phyloP scores from a whole-genome alignment of 2,329 filamentous ascomycete species.

The Pseudogymnoascus sp. region DNA sequence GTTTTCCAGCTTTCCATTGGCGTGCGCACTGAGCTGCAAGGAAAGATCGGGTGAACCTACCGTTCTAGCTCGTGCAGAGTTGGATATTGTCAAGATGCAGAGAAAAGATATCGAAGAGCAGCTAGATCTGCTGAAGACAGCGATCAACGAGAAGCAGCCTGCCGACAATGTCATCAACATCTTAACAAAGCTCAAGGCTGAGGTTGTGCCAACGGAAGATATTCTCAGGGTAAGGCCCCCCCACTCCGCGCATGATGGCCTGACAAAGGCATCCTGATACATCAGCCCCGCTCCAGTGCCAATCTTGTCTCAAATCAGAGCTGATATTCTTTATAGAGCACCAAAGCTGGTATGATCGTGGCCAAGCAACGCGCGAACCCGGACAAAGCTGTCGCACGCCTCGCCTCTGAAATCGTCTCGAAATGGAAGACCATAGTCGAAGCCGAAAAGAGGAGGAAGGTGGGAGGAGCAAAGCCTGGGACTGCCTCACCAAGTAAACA shows the following conservation, averaged over 20 bases:
- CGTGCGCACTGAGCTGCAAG: background rate
- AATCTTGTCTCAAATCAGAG: background rate
- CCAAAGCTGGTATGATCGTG: slow-evolving; percentile 84
- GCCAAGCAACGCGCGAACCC: slow-evolving; percentile 70
- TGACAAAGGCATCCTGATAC: slow-evolving; percentile 8
- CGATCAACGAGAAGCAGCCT: slow-evolving; percentile 66
- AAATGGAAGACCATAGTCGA: slow-evolving; percentile 83
- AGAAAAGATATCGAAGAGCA: slow-evolving; percentile 71
- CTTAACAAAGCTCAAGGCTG: slow-evolving; percentile 70
- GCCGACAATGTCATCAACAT: slow-evolving; percentile 63
- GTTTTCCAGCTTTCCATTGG: background rate
- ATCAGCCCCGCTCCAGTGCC: background rate
- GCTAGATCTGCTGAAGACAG: slow-evolving; percentile 74
- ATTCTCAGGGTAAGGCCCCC: slow-evolving; percentile 61
- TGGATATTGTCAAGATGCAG: slow-evolving; percentile 50
- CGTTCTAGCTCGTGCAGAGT: background rate
- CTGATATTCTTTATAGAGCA: slow-evolving; percentile 44
- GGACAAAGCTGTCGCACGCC: slow-evolving; percentile 71
- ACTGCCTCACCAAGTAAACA: slow-evolving; percentile 41
- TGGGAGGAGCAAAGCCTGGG: slow-evolving; percentile 34
- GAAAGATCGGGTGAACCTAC: background rate
- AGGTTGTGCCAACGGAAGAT: slow-evolving; percentile 78
- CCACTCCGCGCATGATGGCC: background rate
- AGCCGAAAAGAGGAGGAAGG: slow-evolving; percentile 45
- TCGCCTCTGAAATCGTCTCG: slow-evolving; percentile 73